Evolutionary conservation across 805 yeast species (phyloP), one percentile per base, ranked within the genome.

Genomic region (Wickerhamiella parazyma): DNA sequence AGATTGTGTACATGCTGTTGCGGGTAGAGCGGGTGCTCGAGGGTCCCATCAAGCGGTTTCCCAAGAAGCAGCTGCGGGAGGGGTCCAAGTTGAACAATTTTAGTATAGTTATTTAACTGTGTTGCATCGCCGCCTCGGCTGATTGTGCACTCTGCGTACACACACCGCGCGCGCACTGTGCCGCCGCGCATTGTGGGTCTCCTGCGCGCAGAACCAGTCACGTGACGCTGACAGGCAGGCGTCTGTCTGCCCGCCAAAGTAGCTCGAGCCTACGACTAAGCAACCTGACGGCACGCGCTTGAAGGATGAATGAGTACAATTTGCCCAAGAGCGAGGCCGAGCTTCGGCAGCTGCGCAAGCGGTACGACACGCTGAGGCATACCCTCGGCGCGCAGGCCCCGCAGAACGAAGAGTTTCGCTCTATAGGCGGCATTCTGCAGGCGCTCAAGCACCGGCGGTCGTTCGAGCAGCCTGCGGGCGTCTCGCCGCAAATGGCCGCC

Each of bases 21-120:
- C 26, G 18, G 25, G 75, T 71, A 50, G 64, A 68, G 43, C 4
- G 1, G 42, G 33, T 16, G 8, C 33, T 17, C 8, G 22, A 12
- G n/a, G n/a, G n/a, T n/a, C 19, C 25, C 8, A 24, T 6, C 14
- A 26, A 29, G 4, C 20, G 11, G 14, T 51, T 51, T 36, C 53
- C 46, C 1, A 51, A 51, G 22, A 38, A 39, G 7, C 75, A 77
- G 52, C 45, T 80, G 1, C 66, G 69, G 41, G 68, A 70, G 35
- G 89, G 89, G 0, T 57, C 70, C 0, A 58, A 64, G 0, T 70
- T 78, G 62, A 85, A 85, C 57, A 85, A 85, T 57, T 85, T 21
- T 8, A 6, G 24, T 8, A 21, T 21, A 6, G 24, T 21, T 5
- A 5, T 21, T 5, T 21, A 21, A n/a, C n/a, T n/a, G n/a, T n/a